These are phyloP conservation scores for Saccharomyces mikatae DNA, from an alignment of 805 yeast genomes.

Conservation along the genomic window DNA sequence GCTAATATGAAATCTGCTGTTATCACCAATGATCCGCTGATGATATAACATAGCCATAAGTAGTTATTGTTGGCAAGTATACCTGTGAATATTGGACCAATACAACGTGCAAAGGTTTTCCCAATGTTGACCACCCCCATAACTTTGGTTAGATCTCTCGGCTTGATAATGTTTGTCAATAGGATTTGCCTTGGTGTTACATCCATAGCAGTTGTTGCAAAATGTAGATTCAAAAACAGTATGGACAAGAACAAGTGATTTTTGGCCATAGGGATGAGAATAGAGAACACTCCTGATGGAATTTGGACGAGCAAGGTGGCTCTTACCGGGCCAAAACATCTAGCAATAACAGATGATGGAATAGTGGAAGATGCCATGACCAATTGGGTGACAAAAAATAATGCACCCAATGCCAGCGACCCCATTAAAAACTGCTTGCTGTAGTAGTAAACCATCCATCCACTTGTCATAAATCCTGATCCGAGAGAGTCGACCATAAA, in stretches of 20 bases:
- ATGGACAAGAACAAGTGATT: constrained; percentile 38
- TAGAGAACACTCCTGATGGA: constrained; percentile 65
- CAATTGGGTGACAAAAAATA: constrained; percentile 58
- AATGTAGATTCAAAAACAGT: constrained; percentile 44
- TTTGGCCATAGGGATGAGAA: constrained; percentile 43
- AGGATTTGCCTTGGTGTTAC: constrained; percentile 86
- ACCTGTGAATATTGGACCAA: constrained; percentile 80
- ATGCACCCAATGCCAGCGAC: constrained; percentile 53
- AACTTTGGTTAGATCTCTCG: constrained; percentile 60
- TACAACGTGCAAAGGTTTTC: constrained; percentile 74
- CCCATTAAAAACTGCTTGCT: constrained; percentile 45
- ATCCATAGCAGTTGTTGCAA: constrained; percentile 71
- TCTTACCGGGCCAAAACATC: constrained; percentile 64
- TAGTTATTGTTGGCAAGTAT: constrained; percentile 45
- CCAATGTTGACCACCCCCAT: constrained; percentile 83
- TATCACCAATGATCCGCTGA: constrained; percentile 43
- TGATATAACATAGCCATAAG: constrained; percentile 44
- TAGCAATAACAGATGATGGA: constrained; percentile 67
- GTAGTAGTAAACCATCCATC: constrained; percentile 84
- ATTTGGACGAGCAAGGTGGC: constrained; percentile 69
- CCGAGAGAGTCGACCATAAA: constrained; percentile 86
- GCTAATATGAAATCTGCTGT: constrained; percentile 31
- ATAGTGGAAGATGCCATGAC: constrained; percentile 61
- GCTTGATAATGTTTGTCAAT: constrained; percentile 56
- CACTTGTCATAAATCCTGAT: constrained; percentile 77